Percentiles rank a stretch among this genome's conserved stretches.
Evolutionary conservation across 257 asterid genomes (phyloP).

Genomic region (Echites panduratus): DNA sequence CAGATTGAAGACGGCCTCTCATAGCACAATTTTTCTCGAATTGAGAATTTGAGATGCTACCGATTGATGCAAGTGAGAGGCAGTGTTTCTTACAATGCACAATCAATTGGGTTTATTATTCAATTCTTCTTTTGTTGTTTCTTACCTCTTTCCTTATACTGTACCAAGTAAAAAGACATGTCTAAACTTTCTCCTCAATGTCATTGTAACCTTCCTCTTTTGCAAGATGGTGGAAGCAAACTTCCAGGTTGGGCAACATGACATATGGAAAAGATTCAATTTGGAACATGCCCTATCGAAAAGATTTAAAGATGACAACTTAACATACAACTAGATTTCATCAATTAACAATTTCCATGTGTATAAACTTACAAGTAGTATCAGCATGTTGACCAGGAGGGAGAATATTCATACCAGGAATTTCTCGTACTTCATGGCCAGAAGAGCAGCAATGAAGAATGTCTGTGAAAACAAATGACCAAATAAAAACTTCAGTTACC

Average conservation of each 20-base stretch:
- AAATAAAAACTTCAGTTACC: neutral
- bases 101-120: neutral
- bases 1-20: neutral
- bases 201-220: neutral
- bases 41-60: neutral
- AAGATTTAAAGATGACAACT: neutral
- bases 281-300: neutral
- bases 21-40: neutral
- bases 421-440: conserved; percentile 73
- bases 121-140: neutral
- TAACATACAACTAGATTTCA: neutral
- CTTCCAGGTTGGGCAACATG: neutral
- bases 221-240: neutral
- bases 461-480: conserved; percentile 44
- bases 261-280: neutral
- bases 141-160: neutral
- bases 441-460: conserved; percentile 71
- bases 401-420: conserved; percentile 42
- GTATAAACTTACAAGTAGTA: neutral
- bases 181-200: neutral
- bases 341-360: neutral
- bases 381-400: conserved; percentile 1
- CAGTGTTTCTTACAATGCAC: neutral
- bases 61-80: neutral
- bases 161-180: neutral